Base-by-base conservation (phyloP, 2,329 filamentous ascomycete species). In the Pseudogymnoascus sp. region DNA sequence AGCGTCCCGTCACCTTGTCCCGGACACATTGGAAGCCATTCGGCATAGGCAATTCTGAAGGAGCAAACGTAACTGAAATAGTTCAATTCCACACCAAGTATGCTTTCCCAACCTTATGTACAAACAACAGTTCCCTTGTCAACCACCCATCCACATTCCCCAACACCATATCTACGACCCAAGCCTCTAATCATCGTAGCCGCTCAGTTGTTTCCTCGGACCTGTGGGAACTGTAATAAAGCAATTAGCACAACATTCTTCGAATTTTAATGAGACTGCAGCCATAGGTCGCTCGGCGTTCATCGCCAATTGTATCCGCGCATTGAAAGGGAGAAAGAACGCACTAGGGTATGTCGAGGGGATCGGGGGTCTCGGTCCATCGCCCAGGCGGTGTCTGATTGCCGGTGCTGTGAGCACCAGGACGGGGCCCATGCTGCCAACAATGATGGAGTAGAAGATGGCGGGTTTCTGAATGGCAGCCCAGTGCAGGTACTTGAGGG, bases 331-430 rank as follows among this genome's bases (percentile, higher is more conserved):
- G 39, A 29, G 48, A 33, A n/a, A n/a, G 36, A 42, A 84, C 91
- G 75, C 84, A 97, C 93, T 84, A 64, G 94, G 94, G 81, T 97
- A 99, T 74, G 92, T 95, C 75, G 92, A 78, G 33, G 94, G 94
- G 67, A 97, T 86, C 63, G 81, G 84, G 66, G 84, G 79, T 66
- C 88, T 83, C 69, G 86, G 83, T 69, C 86, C 78, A 74, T 96
- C 91, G 69, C 92, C 92, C 63, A 96, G 76, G 66, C 79, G 80
- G 65, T 80, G 78, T 74, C 92, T 81, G 68, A 95, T 79, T 58
- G 91, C 89, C 44, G 92, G 92, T 1, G 91, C 87, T 62, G 83
- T 80, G 64, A 88, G 75, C 66, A 96, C 79, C 63, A 84, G 78
- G 63, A 89, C 75, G 36, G 93, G 94, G 9, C 92, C 92, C 62